These are phyloP conservation scores for Papilionanthe hybrid DNA, from an alignment of 116 monocot species.

Conservation along the genomic window DNA sequence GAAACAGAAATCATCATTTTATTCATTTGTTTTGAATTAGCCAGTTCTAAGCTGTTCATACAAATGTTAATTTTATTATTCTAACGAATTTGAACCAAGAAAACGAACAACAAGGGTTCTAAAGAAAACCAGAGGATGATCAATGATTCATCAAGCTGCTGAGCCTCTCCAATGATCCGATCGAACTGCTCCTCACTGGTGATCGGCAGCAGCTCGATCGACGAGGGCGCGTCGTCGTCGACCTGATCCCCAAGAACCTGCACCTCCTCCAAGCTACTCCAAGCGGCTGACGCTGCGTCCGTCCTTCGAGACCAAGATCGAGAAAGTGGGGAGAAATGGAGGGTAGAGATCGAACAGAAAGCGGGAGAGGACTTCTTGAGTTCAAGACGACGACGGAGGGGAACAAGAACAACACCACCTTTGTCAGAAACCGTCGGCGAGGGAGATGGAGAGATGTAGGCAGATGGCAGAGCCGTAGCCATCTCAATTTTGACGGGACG, in stretches of 20 bases:
- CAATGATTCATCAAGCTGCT: constrained; percentile 42
- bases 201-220: constrained; percentile 54
- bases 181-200: constrained; percentile 64
- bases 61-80: not conserved
- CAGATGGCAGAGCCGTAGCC: not conserved
- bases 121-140: constrained; percentile 59
- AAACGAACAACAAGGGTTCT: not conserved
- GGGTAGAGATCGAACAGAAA: not conserved
- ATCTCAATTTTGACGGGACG: not conserved
- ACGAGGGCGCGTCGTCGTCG: constrained; percentile 25
- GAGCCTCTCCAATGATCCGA: constrained; percentile 47
- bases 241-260: not conserved
- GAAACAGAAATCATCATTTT: no score
- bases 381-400: constrained; percentile 2
- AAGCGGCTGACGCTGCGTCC: constrained; percentile 1
- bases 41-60: not conserved
- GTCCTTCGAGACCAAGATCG: not conserved
- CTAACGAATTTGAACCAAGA: not conserved
- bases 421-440: not conserved
- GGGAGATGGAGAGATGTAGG: not conserved
- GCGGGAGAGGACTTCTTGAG: not conserved
- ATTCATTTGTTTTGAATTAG: no score
- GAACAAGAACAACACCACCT: not conserved
- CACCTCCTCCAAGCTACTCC: constrained; percentile 1
- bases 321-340: not conserved